Percentiles rank a stretch among this genome's conserved stretches.
Evolutionary conservation across 2,329 filamentous ascomycete genomes (phyloP).

Genomic region (Nothomitra cinnamomea): DNA sequence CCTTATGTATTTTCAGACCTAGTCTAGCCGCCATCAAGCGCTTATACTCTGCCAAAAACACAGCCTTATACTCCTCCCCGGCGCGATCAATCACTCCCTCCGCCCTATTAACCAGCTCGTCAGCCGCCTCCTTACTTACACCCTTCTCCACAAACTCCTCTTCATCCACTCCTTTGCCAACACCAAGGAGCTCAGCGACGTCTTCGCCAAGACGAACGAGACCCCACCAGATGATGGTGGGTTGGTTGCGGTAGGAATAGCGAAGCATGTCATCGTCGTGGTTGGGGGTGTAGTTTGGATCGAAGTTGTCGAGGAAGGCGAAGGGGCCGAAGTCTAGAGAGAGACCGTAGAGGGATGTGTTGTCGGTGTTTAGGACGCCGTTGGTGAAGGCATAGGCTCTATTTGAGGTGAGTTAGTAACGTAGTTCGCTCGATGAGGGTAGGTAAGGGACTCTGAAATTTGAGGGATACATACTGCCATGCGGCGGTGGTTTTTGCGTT

Average conservation of each 20-base stretch:
- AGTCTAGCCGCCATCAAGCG: conserved; percentile 64
- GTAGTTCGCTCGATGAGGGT: too few relatives aligned
- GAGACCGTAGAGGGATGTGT: conserved; percentile 78
- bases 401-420: too few relatives aligned
- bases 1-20: conserved; percentile 52
- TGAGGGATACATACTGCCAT: conserved; percentile 45
- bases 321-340: conserved; percentile 94
- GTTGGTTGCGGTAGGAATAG: conserved; percentile 88
- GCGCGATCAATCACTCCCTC: conserved; percentile 66
- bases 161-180: conserved; percentile 55
- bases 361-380: conserved; percentile 93
- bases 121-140: conserved; percentile 48
- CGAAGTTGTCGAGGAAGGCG: conserved; percentile 94
- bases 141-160: conserved; percentile 55
- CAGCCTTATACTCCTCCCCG: conserved; percentile 74
- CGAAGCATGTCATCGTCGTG: conserved; percentile 80
- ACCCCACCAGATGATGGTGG: conserved; percentile 98
- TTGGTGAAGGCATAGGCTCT: conserved; percentile 94
- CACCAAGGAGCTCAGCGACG: conserved; percentile 73
- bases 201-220: conserved; percentile 80
- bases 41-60: conserved; percentile 83
- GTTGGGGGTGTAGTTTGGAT: conserved; percentile 87
- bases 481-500: conserved; percentile 79
- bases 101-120: conserved; percentile 58
- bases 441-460: too few relatives aligned